These are phyloP conservation scores for Oidiodendron maius DNA, from an alignment of 495 filamentous ascomycete genomes.

Conservation along the genomic window DNA sequence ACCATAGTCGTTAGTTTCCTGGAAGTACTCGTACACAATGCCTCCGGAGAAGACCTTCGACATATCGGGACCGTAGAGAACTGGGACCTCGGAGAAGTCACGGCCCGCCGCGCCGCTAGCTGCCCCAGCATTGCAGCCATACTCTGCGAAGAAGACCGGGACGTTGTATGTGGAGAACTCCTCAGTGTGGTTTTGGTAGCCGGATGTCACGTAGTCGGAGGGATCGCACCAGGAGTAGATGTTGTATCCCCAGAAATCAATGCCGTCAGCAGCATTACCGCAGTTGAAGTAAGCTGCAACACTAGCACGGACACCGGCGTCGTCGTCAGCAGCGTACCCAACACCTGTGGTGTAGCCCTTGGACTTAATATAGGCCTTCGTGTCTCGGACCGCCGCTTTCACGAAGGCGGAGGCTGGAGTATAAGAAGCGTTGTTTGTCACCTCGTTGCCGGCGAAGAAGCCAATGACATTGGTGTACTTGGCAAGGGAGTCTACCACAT, in stretches of 20 bases:
- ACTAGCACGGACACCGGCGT: conserved; percentile 44
- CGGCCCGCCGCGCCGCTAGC: conserved; percentile 35
- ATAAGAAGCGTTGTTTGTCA: conserved; percentile 52
- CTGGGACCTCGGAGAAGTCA: conserved; percentile 58
- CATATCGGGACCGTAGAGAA: conserved; percentile 60
- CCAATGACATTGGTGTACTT: conserved; percentile 65
- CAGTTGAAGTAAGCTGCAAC: conserved; percentile 67
- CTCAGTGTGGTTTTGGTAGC: conserved; percentile 51
- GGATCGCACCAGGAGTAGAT: conserved; percentile 68
- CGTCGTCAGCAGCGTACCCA: conserved; percentile 64
- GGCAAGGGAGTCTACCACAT: conserved; percentile 56
- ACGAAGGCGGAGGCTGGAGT: conserved; percentile 59
- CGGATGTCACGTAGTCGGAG: conserved; percentile 47
- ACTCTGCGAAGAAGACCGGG: conserved; percentile 72
- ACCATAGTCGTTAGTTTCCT: conserved; percentile 59
- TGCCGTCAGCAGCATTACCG: conserved; percentile 41
- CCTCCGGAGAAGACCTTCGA: conserved; percentile 63
- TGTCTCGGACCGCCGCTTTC: conserved; percentile 69
- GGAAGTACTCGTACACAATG: conserved; percentile 73
- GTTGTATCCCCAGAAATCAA: conserved; percentile 78
- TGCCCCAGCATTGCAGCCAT: conserved; percentile 55
- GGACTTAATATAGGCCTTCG: conserved; percentile 60
- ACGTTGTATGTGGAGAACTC: conserved; percentile 59
- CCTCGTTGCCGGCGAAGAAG: conserved; percentile 71
- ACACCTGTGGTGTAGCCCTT: conserved; percentile 58